Evolutionary conservation across 202 grass and related monocot genomes (phyloP).

Genomic region (Panicum hallii): DNA sequence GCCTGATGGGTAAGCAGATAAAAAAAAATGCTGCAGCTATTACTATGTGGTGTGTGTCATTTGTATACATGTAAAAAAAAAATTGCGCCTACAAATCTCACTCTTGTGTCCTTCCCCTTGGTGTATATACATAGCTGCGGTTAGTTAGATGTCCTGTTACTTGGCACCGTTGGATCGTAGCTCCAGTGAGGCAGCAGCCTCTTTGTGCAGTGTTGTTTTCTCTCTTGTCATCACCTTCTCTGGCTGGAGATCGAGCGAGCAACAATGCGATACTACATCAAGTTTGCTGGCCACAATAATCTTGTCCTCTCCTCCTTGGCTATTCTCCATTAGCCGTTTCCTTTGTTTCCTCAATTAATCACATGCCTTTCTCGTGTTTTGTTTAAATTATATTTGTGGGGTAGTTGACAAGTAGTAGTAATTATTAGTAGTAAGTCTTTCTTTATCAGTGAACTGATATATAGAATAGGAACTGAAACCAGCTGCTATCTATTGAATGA

Average conservation of each 20-base stretch:
- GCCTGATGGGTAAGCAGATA: not conserved
- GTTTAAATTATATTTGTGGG: not conserved
- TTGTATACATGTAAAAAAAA: not conserved
- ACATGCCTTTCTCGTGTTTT: not conserved
- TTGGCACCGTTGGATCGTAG: conserved; percentile 11
- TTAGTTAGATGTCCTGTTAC: conserved; percentile 24
- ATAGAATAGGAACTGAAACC: not conserved
- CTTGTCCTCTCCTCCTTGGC: conserved; percentile 50
- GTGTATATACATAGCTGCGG: conserved; percentile 24
- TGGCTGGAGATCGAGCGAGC: conserved; percentile 10
- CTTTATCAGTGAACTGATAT: not conserved
- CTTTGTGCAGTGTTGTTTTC: conserved; percentile 45
- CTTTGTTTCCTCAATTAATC: not conserved
- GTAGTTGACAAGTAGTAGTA: not conserved
- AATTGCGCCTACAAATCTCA: conserved; percentile 42
- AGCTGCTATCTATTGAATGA: not conserved
- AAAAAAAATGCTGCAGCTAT: not conserved
- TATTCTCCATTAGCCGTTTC: conserved; percentile 13
- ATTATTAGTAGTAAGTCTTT: not conserved
- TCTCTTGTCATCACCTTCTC: conserved; percentile 39
- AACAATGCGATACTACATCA: conserved; percentile 22
- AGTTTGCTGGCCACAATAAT: not conserved
- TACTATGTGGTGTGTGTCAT: not conserved
- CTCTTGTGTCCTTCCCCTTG: conserved; percentile 52
- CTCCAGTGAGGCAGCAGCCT: conserved; percentile 25